Evolutionary conservation across 495 filamentous ascomycete genomes (phyloP), one percentile per base, ranked within the genome.

Genomic region (Trichoderma erinaceum): DNA sequence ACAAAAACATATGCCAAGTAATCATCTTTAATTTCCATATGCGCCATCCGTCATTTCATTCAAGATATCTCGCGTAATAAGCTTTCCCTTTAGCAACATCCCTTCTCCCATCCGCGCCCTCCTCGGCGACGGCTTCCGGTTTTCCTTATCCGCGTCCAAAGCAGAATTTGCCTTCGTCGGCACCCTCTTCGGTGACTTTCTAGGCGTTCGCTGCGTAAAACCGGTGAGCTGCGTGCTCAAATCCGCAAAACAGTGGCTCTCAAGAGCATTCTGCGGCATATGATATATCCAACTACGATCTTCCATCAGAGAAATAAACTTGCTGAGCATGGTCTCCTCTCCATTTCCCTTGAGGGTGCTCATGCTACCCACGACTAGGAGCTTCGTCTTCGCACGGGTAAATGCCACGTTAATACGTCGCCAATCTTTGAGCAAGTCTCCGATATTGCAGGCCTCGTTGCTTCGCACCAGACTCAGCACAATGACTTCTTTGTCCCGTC

Each of bases 381-480:
- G 78, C 79, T 99, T 99, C 1, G 88, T 92, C 71, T 91, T 89
- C 38, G 95, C 95, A 38, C 95, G 80, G 13, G 95, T 99, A 69
- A 99, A 90, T 0, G 95, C 94, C 21, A 99, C 95, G 72, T 99
- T 99, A 72, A 98, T 92, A 12, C 95, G 79, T 65, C 95, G 81
- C 92, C 92, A 96, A 76, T 99, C 95, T 67, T 89, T 90, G 16
- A 99, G 79, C 68, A 99, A 77, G 65, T 98, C 95, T 38, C 95
- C 95, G 11, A 99, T 89, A 48, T 83, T 84, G 48, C 88, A 87
- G 1, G 84, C 83, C 43, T 92, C 85, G 72, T 99, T 99, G 72
- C 87, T 93, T 13, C 95, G 86, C 10, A 99, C 95, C 38, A 94
- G 87, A 64, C 84, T 88, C 16, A 99, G 84, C 27, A 99, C 85